A percentile compares a stretch with the other conserved stretches of the same genome.
Evolutionary conservation across 2,329 filamentous ascomycete genomes (phyloP).

Genomic region (Colletotrichum zoysiae): DNA sequence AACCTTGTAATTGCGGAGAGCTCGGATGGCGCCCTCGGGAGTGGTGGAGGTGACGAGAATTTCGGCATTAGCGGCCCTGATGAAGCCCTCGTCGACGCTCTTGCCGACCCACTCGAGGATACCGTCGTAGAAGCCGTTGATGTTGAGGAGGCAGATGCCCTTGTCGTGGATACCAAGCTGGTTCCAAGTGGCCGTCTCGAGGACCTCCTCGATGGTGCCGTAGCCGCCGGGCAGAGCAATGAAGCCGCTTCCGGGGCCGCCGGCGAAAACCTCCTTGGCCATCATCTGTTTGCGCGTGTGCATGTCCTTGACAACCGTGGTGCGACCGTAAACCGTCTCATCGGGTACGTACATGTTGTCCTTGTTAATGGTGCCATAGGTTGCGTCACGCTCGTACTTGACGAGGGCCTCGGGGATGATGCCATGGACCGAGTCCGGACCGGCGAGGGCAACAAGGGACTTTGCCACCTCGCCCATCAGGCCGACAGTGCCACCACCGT

Average conservation of each 20-base stretch:
- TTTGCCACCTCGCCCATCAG: slow-evolving; percentile 95
- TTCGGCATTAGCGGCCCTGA: slow-evolving; percentile 75
- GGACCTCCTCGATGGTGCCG: slow-evolving; percentile 95
- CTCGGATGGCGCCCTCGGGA: slow-evolving; percentile 78
- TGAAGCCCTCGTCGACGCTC: slow-evolving; percentile 82
- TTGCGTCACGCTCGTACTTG: slow-evolving; percentile 77
- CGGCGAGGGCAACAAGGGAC: slow-evolving; percentile 85
- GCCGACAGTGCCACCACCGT: slow-evolving; percentile 93
- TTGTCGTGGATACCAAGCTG: slow-evolving; percentile 91
- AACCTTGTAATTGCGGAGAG: slow-evolving; percentile 80
- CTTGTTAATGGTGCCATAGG: slow-evolving; percentile 60
- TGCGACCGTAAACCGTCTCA: slow-evolving; percentile 78
- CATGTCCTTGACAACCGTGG: slow-evolving; percentile 94
- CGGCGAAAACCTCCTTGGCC: slow-evolving; percentile 86
- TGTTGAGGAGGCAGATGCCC: slow-evolving; percentile 85
- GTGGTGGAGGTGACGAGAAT: slow-evolving; percentile 84
- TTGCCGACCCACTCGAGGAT: slow-evolving; percentile 84
- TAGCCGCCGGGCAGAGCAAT: slow-evolving; percentile 91
- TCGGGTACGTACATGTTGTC: slow-evolving; percentile 71
- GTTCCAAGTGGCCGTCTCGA: slow-evolving; percentile 94
- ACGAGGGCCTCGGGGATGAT: slow-evolving; percentile 92
- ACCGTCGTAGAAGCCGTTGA: slow-evolving; percentile 93
- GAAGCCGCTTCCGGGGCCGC: slow-evolving; percentile 88
- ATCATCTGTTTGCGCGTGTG: slow-evolving; percentile 95
- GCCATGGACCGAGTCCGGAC: slow-evolving; percentile 87